Conservation (phyloP, 352 stramenopile species). For the Phytophthora tubulina region DNA sequence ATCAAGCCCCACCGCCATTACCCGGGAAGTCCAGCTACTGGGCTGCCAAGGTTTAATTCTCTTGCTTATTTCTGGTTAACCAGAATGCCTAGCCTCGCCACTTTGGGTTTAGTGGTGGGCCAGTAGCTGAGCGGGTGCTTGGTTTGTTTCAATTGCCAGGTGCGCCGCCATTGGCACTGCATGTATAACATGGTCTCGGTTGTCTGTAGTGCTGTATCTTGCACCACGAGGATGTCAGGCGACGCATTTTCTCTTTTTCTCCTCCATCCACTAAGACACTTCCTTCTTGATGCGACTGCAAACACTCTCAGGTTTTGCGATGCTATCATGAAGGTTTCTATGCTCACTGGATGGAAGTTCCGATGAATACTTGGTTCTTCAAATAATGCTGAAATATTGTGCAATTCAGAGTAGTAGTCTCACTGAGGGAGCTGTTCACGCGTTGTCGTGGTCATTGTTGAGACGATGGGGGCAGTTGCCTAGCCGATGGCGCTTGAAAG, state of each 20-base stretch:
- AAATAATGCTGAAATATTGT: conserved; percentile 1
- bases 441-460: neutral
- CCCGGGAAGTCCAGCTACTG: neutral
- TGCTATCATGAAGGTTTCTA: neutral
- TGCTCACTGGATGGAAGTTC: neutral
- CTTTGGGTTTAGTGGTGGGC: neutral
- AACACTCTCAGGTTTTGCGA: conserved; percentile 1
- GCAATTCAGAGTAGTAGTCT: conserved; percentile 5
- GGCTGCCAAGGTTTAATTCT: neutral
- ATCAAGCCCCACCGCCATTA: conserved; percentile 6
- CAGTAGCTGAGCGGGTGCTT: neutral
- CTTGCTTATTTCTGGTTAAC: neutral
- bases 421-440: neutral
- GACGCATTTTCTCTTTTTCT: neutral
- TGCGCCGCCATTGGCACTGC: neutral
- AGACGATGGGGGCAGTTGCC: neutral
- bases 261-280: neutral
- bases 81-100: neutral
- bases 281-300: neutral
- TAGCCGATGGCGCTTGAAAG: neutral
- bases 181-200: neutral
- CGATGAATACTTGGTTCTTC: neutral
- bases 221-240: neutral
- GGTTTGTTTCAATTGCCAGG: neutral
- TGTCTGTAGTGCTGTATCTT: neutral